phyloP scores from a whole-genome alignment of 208 protist genomes.

The Chromosphaera perkinsii region DNA sequence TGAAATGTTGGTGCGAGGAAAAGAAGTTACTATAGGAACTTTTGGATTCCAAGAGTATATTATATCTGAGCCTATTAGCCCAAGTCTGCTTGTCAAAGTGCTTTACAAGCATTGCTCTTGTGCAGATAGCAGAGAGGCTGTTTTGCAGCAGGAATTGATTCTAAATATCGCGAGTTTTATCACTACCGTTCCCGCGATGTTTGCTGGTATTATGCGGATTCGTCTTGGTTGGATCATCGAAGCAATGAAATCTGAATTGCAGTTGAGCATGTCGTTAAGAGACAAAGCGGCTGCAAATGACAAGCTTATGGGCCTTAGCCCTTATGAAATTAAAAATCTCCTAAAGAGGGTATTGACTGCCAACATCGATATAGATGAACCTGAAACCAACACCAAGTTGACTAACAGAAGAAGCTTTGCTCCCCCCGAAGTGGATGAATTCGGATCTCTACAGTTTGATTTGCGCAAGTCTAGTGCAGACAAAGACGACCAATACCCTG shows the following conservation, averaged over 20 bases:
- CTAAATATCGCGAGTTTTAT: conserved; percentile 32
- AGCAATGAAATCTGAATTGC: conserved; percentile 20
- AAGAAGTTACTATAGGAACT: conserved; percentile 24
- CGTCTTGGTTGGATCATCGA: conserved; percentile 32
- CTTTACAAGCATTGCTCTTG: neutral
- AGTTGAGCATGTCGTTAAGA: too few species aligned
- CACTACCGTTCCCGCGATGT: conserved; percentile 18
- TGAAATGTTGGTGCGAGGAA: conserved; percentile 41
- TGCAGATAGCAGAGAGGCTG: too few species aligned
- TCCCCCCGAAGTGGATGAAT: too few species aligned
- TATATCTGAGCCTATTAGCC: conserved; percentile 20
- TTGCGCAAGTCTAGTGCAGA: neutral
- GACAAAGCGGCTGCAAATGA: too few species aligned
- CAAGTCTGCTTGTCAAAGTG: neutral
- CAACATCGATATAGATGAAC: too few species aligned
- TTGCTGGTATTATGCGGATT: conserved; percentile 27
- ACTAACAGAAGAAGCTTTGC: too few species aligned
- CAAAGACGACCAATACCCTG: neutral
- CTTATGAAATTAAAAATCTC: neutral
- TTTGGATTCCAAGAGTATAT: conserved; percentile 20
- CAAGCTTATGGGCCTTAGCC: neutral
- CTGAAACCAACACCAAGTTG: too few species aligned
- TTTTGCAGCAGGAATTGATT: conserved; percentile 34
- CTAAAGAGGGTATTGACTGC: too few species aligned
- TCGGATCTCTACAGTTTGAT: neutral